Conservation (phyloP, 306 rosid species). For the Rosa multiflora region DNA sequence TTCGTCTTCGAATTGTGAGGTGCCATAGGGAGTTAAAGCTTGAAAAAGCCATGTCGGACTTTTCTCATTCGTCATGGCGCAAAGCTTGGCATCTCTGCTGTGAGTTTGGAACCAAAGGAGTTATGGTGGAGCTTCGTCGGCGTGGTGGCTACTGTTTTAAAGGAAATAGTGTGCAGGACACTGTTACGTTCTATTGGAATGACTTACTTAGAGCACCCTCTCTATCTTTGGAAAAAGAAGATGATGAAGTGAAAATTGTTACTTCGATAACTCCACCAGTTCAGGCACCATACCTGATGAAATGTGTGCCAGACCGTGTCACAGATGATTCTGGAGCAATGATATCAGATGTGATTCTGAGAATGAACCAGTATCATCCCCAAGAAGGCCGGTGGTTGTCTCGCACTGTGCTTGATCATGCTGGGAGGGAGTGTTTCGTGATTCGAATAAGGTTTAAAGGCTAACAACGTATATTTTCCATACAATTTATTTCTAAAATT, state of each 20-base stretch:
- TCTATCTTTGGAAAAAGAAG: constrained; percentile 55
- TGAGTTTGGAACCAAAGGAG: constrained; percentile 91
- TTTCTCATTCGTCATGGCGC: constrained; percentile 53
- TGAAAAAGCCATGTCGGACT: constrained; percentile 48
- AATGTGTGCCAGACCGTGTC: constrained; percentile 88
- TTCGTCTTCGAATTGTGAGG: constrained; percentile 60
- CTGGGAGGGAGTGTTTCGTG: constrained; percentile 92
- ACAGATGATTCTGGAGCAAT: constrained; percentile 89
- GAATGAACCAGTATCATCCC: constrained; percentile 78
- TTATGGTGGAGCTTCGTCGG: constrained; percentile 47
- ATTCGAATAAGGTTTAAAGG: constrained; percentile 64
- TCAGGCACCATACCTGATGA: constrained; percentile 81
- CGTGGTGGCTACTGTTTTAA: constrained; percentile 60
- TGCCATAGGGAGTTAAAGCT: constrained; percentile 81
- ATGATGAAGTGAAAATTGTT: constrained; percentile 48
- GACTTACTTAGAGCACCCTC: constrained; percentile 77
- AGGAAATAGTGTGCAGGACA: constrained; percentile 48
- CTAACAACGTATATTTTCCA: not conserved
- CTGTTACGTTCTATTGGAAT: constrained; percentile 61
- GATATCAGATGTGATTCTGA: constrained; percentile 83
- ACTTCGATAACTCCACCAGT: constrained; percentile 86
- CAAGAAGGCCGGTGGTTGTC: constrained; percentile 98
- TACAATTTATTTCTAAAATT: not conserved
- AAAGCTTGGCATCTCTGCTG: constrained; percentile 90
- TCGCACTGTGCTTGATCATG: constrained; percentile 92